Evolutionary conservation across 2,329 filamentous ascomycete genomes (phyloP).

Genomic region (Zasmidium angulare): DNA sequence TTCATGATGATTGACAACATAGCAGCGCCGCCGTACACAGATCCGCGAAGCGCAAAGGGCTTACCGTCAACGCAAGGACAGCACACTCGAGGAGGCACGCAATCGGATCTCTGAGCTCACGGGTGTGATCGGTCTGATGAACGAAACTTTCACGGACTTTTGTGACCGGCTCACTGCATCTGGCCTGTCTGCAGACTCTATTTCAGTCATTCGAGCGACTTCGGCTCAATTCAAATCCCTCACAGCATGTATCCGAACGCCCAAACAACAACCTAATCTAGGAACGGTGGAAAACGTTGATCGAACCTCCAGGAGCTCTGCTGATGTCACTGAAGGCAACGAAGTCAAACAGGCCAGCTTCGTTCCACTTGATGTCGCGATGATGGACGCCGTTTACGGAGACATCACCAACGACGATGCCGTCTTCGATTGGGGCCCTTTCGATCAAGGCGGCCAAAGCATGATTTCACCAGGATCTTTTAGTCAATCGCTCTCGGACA

Average conservation of each 20-base stretch:
- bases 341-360: constrained; percentile 25
- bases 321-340: neutral
- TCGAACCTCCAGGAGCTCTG: constrained; percentile 3
- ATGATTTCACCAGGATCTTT: neutral
- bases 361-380: constrained; percentile 24
- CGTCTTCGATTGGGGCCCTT: neutral
- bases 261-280: constrained; percentile 11
- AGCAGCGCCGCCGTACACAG: constrained; percentile 76
- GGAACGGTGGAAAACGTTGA: neutral
- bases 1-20: constrained; percentile 9
- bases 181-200: constrained; percentile 19
- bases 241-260: constrained; percentile 24
- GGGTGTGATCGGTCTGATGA: constrained; percentile 70
- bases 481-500: constrained; percentile 3
- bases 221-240: constrained; percentile 18
- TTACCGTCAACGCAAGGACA: constrained; percentile 82
- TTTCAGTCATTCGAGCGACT: constrained; percentile 23
- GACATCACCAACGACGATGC: neutral
- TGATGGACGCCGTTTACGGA: constrained; percentile 29
- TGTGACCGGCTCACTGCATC: constrained; percentile 20
- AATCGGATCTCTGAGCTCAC: constrained; percentile 69
- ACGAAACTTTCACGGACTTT: constrained; percentile 61
- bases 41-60: constrained; percentile 83
- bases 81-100: constrained; percentile 71
- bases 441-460: neutral